Evolutionary conservation across 495 filamentous ascomycete species (phyloP).

Genomic region (Penicillium bialowiezense): DNA sequence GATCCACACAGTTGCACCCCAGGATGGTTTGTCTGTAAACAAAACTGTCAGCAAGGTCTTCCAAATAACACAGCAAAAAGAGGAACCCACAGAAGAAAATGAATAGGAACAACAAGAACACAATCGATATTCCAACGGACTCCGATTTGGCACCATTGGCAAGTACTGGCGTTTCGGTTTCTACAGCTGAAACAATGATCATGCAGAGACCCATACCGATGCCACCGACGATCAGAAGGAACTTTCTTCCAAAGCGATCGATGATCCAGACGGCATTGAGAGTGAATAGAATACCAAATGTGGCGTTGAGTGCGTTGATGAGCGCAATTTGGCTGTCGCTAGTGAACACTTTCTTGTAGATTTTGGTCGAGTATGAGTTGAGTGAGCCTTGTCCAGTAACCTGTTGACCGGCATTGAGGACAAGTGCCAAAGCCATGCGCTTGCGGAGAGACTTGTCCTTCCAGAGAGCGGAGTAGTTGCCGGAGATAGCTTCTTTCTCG

Average conservation of each 20-base stretch:
- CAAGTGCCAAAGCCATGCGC: conserved; percentile 50
- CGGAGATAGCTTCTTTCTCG: conserved; percentile 59
- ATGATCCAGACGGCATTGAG: conserved; percentile 68
- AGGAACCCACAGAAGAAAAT: conserved; percentile 59
- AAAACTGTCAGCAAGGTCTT: conserved; percentile 11
- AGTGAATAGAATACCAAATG: conserved; percentile 64
- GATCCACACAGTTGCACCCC: conserved; percentile 67
- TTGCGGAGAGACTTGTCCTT: conserved; percentile 60
- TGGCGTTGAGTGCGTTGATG: conserved; percentile 68
- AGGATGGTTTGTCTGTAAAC: conserved; percentile 57
- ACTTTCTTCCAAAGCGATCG: conserved; percentile 67
- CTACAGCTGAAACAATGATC: conserved; percentile 62
- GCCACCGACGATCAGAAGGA: conserved; percentile 64
- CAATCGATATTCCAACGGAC: conserved; percentile 61
- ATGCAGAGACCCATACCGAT: conserved; percentile 69
- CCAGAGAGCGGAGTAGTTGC: conserved; percentile 55
- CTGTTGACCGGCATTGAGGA: conserved; percentile 61
- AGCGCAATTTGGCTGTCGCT: conserved; percentile 54
- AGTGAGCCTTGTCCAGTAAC: conserved; percentile 60
- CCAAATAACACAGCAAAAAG: neutral
- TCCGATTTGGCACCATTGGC: conserved; percentile 46
- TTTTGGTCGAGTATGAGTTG: conserved; percentile 61
- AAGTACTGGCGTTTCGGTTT: conserved; percentile 55
- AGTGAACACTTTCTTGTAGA: conserved; percentile 63
- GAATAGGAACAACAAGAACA: conserved; percentile 62